phyloP scores from a whole-genome alignment of 345 rosid genomes.

The Acer negundo region DNA sequence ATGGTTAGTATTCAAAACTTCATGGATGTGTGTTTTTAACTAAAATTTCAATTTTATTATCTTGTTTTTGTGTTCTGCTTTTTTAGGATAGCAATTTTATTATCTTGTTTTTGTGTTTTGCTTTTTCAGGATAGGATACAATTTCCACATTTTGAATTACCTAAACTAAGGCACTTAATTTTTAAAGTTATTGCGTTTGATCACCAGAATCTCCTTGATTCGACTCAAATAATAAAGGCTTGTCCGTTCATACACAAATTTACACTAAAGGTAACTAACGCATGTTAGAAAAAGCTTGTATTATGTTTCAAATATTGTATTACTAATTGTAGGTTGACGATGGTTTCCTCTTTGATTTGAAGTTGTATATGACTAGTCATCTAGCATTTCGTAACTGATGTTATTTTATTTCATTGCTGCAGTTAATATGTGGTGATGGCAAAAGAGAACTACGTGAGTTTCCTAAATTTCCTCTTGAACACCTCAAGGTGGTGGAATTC shows the following conservation, averaged over 20 bases:
- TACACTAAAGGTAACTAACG: background rate
- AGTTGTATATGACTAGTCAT: too few relatives aligned
- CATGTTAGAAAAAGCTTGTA: too few relatives aligned
- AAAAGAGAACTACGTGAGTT: background rate
- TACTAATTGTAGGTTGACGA: too few relatives aligned
- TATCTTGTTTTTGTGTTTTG: background rate
- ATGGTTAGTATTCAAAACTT: too few relatives aligned
- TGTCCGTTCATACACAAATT: background rate
- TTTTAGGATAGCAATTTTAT: background rate
- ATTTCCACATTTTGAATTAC: background rate
- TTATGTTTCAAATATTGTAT: too few relatives aligned
- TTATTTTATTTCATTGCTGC: background rate
- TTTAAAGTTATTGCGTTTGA: background rate
- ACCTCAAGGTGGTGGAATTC: constrained; percentile 15
- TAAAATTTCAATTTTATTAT: background rate
- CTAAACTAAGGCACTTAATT: background rate
- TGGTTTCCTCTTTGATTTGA: too few relatives aligned
- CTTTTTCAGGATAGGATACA: background rate
- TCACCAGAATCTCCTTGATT: background rate
- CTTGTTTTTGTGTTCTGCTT: background rate
- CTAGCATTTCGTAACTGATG: too few relatives aligned
- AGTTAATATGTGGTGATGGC: background rate
- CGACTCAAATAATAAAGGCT: background rate
- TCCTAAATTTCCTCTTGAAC: background rate
- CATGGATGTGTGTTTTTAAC: too few relatives aligned